Evolutionary conservation across 1,139 yeast species (phyloP), one percentile per base, ranked within the genome.

Genomic region (Geotrichum armillariae): DNA sequence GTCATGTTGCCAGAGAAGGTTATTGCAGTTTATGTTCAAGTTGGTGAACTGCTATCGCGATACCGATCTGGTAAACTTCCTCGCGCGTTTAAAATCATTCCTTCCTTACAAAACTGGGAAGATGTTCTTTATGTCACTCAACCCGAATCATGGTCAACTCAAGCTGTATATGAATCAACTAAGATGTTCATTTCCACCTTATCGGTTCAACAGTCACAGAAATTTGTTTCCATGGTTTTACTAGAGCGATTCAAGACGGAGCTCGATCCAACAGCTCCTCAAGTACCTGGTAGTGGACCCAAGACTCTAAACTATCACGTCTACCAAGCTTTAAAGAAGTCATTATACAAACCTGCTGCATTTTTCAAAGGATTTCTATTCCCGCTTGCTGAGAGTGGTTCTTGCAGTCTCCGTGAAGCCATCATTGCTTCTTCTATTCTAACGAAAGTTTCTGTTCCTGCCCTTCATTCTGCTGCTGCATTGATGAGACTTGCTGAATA

Each of bases 31-130:
- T 93, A 91, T 67, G 84, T 88, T 49, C 88, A 89, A 64, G 93
- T 93, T 46, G 99, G 98, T 7, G 83, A 82, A 59, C 83, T 93
- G 47, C 73, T 93, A 54, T 78, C 91, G 14, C 82, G 93, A 8
- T 94, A 95, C 79, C 85, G 91, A 34, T 96, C 94, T 62, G 99
- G 99, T 46, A 91, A 90, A 69, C 76, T 93, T 51, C 99, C 99
- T 16, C 90, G 91, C 64, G 79, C 95, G 33, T 93, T 93, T 75
- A 93, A 93, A 66, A 95, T 93, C 53, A 80, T 94, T 54, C 99
- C 99, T 32, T 80, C 95, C 3, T 76, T 93, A 58, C 83, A 80
- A 59, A 91, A 91, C 69, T 93, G 99, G 99, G 90, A 90, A 66
- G 98, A 93, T 66, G 86, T 94, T 29, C 72, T 93, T 37, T 91